These are phyloP conservation scores for Lipomyces kockii DNA, from an alignment of 805 yeast genomes.

Conservation along the genomic window DNA sequence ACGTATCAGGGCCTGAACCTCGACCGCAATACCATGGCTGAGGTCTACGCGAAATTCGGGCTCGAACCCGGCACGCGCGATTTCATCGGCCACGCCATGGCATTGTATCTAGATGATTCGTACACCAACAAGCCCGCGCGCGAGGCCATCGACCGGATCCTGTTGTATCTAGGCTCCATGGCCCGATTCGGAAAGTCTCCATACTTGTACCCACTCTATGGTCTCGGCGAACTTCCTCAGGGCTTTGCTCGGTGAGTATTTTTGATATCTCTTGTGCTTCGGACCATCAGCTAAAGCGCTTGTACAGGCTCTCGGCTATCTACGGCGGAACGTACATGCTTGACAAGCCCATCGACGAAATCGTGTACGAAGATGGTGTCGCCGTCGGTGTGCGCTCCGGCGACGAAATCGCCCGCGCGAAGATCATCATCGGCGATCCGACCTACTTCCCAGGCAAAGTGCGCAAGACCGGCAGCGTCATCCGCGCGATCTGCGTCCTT, in stretches of 20 bases:
- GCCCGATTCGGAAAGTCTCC: slow-evolving; percentile 97
- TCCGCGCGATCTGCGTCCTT: slow-evolving; percentile 84
- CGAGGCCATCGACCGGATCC: slow-evolving; percentile 84
- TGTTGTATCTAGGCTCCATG: slow-evolving; percentile 85
- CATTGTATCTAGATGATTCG: slow-evolving; percentile 90
- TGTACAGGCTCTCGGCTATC: slow-evolving; percentile 72
- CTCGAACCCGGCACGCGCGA: slow-evolving; percentile 92
- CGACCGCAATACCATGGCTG: slow-evolving; percentile 89
- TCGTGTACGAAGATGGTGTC: slow-evolving; percentile 72
- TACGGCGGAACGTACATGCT: slow-evolving; percentile 99
- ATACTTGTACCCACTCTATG: slow-evolving; percentile 92
- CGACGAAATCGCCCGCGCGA: slow-evolving; percentile 90
- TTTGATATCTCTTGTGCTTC: background rate
- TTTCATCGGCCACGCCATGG: slow-evolving; percentile 99
- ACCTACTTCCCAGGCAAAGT: slow-evolving; percentile 92
- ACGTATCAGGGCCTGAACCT: slow-evolving; percentile 83
- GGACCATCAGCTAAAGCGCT: background rate
- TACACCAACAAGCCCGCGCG: slow-evolving; percentile 88
- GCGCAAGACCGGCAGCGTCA: slow-evolving; percentile 72
- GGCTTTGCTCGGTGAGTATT: slow-evolving; percentile 77
- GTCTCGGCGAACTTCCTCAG: slow-evolving; percentile 98
- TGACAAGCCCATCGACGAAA: slow-evolving; percentile 92
- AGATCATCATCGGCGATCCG: slow-evolving; percentile 94
- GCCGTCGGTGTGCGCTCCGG: slow-evolving; percentile 88
- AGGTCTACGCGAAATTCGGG: slow-evolving; percentile 85